Percentiles rank a stretch among this genome's conserved stretches.
These are phyloP conservation scores for Medicago arabica DNA, from an alignment of 306 rosid species.

Conservation along the genomic window DNA sequence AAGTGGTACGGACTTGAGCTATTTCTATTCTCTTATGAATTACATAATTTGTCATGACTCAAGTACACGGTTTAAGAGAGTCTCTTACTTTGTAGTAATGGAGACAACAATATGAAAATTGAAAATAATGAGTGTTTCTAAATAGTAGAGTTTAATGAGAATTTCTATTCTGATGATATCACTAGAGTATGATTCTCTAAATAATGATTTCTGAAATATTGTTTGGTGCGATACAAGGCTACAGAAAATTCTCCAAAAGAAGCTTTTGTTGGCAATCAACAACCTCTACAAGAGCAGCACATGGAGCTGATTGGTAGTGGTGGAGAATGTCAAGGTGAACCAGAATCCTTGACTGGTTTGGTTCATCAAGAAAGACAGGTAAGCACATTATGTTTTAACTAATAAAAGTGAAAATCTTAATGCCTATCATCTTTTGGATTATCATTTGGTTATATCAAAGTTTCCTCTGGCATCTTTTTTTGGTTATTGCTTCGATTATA, in stretches of 20 bases:
- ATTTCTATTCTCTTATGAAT: neutral
- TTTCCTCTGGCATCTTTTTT: conserved; percentile 27
- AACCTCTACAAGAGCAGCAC: conserved; percentile 40
- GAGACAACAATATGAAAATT: conserved; percentile 14
- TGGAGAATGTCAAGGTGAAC: conserved; percentile 41
- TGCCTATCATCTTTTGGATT: conserved; percentile 33
- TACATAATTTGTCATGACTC: conserved; percentile 18
- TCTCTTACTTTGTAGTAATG: conserved; percentile 20
- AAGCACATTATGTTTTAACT: conserved; percentile 37
- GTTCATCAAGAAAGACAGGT: conserved; percentile 46
- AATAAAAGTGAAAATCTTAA: conserved; percentile 41
- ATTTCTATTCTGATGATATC: conserved; percentile 9
- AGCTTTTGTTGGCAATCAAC: conserved; percentile 35
- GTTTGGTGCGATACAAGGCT: conserved; percentile 49
- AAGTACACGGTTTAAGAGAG: conserved; percentile 17
- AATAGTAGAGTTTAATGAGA: conserved; percentile 24
- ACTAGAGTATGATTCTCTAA: conserved; percentile 16
- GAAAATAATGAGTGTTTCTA: neutral
- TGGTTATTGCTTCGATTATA: neutral
- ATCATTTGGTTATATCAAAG: conserved; percentile 38
- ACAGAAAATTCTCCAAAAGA: conserved; percentile 35
- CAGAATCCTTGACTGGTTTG: conserved; percentile 37
- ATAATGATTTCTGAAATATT: conserved; percentile 32
- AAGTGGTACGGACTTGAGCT: conserved; percentile 7
- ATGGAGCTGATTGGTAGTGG: conserved; percentile 47